Evolutionary conservation across 495 filamentous ascomycete genomes (phyloP).

Genomic region (Xylaria telfairii): DNA sequence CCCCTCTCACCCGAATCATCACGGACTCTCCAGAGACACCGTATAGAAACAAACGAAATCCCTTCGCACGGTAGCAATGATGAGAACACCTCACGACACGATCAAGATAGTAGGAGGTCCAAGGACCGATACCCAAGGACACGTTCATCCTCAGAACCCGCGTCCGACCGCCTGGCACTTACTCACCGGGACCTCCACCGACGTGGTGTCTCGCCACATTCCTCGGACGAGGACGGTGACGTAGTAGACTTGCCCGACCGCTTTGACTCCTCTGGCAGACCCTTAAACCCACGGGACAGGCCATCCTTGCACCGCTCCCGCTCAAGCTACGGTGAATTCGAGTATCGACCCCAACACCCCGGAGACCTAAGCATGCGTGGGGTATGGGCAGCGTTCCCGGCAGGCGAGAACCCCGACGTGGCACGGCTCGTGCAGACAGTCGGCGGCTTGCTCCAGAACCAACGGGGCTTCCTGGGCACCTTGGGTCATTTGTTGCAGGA

Average conservation of each 20-base stretch:
- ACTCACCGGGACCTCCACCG: conserved; percentile 28
- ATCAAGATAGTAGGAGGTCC: conserved; percentile 5
- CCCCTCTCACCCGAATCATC: conserved; percentile 51
- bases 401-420: neutral
- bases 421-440: conserved; percentile 16
- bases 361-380: conserved; percentile 17
- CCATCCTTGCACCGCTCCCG: conserved; percentile 7
- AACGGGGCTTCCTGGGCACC: conserved; percentile 16
- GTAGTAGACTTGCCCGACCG: conserved; percentile 64
- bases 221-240: conserved; percentile 38
- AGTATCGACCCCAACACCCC: conserved; percentile 22
- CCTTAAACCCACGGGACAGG: conserved; percentile 36
- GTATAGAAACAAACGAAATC: conserved; percentile 26
- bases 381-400: conserved; percentile 9
- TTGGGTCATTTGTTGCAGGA: conserved; percentile 21
- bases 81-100: neutral
- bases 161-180: conserved; percentile 37
- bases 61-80: conserved; percentile 18
- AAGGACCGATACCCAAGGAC: conserved; percentile 23
- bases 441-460: conserved; percentile 14
- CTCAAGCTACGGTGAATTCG: conserved; percentile 17
- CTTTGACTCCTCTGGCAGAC: conserved; percentile 67
- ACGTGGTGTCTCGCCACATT: conserved; percentile 19
- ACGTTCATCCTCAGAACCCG: conserved; percentile 45
- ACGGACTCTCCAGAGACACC: conserved; percentile 46